Evolutionary conservation across 352 stramenopile genomes (phyloP), one percentile per base, ranked within the genome.

Genomic region (Globisporangium cederbergense): DNA sequence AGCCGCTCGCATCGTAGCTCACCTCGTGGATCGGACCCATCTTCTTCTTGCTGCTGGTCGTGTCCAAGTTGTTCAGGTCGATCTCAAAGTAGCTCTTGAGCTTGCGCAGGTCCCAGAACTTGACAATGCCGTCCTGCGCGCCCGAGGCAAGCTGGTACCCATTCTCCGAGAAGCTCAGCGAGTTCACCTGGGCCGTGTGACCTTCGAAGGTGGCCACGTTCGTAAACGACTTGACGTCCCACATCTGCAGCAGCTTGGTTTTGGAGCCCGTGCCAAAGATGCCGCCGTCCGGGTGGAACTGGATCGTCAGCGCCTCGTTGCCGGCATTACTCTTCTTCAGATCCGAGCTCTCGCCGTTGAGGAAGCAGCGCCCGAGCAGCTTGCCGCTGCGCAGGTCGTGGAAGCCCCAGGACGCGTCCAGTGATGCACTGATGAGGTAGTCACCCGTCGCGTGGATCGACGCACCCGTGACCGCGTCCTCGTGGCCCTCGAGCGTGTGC

Each of bases 71-170:
- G 43, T 71, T 83, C 38, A 90, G 52, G 45, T 90, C 74, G 45
- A 93, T 32, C 61, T 88, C 76, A 32, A 76, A 78, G 54, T 96
- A 83, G 65, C 76, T 93, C 65, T 88, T 88, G 45, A 91, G 81
- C 72, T 96, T 97, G 56, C 95, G 89, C 65, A 99, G 74, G 73
- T 99, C 97, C 94, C 93, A 98, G 25, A 99, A 75, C 61, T 86
- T 81, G 46, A 98, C 80, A 22, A 85, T 62, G 10, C 90, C 93
- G 40, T 96, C 88, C 30, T 81, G 70, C 28, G 78, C 80, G 18
- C 82, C 88, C 14, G 89, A 92, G 1, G 90, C 94, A 36, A 99
- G 72, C 53, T 98, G 82, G 72, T 98, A 98, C 30, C 97, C 97
- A 69, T 98, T 99, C 72, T 98, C 95, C 6, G 90, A 98, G 71